Conservation (phyloP, 2,329 filamentous ascomycete species). For the Samsoniella hepiali region DNA sequence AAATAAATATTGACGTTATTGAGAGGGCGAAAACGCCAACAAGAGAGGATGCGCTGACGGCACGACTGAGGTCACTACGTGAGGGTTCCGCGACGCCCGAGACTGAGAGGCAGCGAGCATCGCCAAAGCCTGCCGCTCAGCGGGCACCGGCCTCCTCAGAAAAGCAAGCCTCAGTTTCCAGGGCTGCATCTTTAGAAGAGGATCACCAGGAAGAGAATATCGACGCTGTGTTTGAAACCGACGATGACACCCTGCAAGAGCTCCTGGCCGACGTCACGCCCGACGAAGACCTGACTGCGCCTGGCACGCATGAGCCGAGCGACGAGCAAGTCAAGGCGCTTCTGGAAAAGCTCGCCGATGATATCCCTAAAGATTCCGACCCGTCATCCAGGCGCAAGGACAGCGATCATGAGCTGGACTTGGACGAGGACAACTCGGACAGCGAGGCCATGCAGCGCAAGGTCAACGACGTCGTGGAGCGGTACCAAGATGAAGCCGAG, state of each 20-base stretch:
- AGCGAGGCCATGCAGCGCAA: conserved; percentile 46
- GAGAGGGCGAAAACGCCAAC: conserved; percentile 42
- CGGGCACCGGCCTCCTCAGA: background rate
- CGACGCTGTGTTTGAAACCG: conserved; percentile 42
- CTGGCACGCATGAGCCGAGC: conserved; percentile 23
- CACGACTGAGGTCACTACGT: conserved; percentile 50
- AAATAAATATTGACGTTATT: conserved; percentile 37
- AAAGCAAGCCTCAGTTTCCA: background rate
- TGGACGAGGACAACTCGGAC: conserved; percentile 45
- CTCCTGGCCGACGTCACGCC: conserved; percentile 44
- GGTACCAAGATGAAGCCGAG: conserved; percentile 45
- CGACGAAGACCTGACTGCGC: conserved; percentile 29
- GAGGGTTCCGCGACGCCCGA: conserved; percentile 31
- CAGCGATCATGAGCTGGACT: conserved; percentile 18
- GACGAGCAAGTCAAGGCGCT: conserved; percentile 36
- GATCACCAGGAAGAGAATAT: conserved; percentile 33
- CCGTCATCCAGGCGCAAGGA: background rate
- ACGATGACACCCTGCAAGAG: conserved; percentile 52
- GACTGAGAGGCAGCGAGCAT: conserved; percentile 14
- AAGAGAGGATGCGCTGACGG: conserved; percentile 49
- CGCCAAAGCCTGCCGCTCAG: conserved; percentile 16
- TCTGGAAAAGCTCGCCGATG: conserved; percentile 35
- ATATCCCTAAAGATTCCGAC: conserved; percentile 30
- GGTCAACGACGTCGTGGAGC: conserved; percentile 43
- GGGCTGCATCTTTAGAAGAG: background rate